phyloP scores from a whole-genome alignment of 805 yeast species.

The Hanseniaspora clermontiae region DNA sequence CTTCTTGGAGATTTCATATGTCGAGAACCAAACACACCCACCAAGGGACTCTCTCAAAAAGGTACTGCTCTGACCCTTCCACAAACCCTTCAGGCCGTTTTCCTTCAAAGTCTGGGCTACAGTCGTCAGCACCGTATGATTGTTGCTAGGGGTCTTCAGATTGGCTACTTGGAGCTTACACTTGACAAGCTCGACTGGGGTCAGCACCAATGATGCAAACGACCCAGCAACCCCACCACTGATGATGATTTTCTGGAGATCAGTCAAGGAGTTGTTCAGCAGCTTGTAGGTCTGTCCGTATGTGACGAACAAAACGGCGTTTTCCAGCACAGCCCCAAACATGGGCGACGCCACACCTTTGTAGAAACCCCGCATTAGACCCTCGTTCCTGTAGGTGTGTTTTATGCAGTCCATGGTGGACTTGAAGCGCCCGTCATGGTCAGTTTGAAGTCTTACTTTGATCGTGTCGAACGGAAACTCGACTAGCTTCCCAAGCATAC shows the following conservation, averaged over 20 bases:
- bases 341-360: slow-evolving; percentile 70
- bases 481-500: slow-evolving; percentile 68
- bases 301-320: slow-evolving; percentile 62
- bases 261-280: slow-evolving; percentile 11
- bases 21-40: slow-evolving; percentile 87
- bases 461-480: slow-evolving; percentile 92
- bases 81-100: slow-evolving; percentile 59
- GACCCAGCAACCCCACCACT: slow-evolving; percentile 80
- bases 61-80: slow-evolving; percentile 82
- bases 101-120: slow-evolving; percentile 32
- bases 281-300: slow-evolving; percentile 39
- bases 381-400: slow-evolving; percentile 55
- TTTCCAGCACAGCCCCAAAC: slow-evolving; percentile 82
- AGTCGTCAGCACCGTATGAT: slow-evolving; percentile 29
- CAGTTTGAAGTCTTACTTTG: slow-evolving; percentile 75
- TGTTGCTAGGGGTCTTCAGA: slow-evolving; percentile 19
- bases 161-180: slow-evolving; percentile 68
- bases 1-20: slow-evolving; percentile 53
- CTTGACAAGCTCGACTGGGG: slow-evolving; percentile 86
- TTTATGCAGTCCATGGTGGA: slow-evolving; percentile 57
- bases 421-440: slow-evolving; percentile 42
- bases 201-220: slow-evolving; percentile 65
- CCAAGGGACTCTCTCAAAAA: slow-evolving; percentile 75
- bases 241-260: slow-evolving; percentile 31
- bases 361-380: slow-evolving; percentile 58